Base-by-base conservation (phyloP, 2,329 filamentous ascomycete species). In the Neophaeococcomyces aloes region DNA sequence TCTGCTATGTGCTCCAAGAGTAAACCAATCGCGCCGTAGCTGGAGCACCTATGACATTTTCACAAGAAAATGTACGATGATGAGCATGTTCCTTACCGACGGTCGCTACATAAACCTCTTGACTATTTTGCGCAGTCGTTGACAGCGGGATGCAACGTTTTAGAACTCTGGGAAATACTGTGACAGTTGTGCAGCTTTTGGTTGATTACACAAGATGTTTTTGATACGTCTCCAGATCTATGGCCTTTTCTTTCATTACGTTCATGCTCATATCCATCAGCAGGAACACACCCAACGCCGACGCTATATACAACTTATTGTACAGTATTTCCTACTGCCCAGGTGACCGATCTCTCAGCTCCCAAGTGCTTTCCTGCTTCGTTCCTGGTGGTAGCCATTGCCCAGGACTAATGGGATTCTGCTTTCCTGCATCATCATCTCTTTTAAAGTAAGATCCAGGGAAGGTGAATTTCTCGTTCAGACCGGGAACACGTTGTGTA, bases 281-380 rank as follows among this genome's bases (percentile, higher is more conserved):
- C 11, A 18, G 7, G 14, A 35, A 15, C 44, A 46, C 39, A 45
- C 46, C 49, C 17, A 45, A 48, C 47, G 42, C 47, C 49, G 32
- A 41, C 40, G 49, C 51, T 50, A 41, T 43, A 35, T 35, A 21
- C 30, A 35, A 45, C 39, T 34, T 38, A 31, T 17, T 48, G 27
- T 54, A 50, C 47, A 53, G 34, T 42, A 10, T 43, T 25, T 42
- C 42, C 27, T 40, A 45, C 14, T 33, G 33, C 48, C 49, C 55
- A 44, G 53, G 47, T 44, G 47, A 49, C 27, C 61, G 60, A 54
- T 76, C 73, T 43, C 61, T 64, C 19, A 60, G 59, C 51, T 68
- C 70, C 88, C 87, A 94, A 2, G 85, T 94, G 40, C 86, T 83
- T 60, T 94, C 84, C 61, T 89, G 83, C 58, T 78, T 87, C 1